These are phyloP conservation scores for Populus euphratica DNA, from an alignment of 345 rosid species.

Conservation along the genomic window DNA sequence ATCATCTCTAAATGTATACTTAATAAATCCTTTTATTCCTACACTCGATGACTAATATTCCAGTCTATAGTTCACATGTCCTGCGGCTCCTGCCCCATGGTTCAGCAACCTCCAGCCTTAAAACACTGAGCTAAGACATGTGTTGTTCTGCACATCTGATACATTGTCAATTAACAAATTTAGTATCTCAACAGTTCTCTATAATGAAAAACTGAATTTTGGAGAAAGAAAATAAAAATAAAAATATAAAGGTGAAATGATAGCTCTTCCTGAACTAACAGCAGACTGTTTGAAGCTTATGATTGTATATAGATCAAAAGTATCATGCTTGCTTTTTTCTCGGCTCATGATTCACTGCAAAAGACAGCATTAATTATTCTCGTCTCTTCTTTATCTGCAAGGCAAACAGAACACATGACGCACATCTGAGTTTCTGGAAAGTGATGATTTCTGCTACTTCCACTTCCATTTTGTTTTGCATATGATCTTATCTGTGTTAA, in stretches of 20 bases:
- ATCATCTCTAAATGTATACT: background rate
- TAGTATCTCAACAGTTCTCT: background rate
- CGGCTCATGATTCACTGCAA: slow-evolving; percentile 20
- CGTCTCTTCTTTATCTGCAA: background rate
- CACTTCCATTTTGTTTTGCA: background rate
- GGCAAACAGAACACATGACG: slow-evolving; percentile 10
- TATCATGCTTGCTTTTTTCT: background rate
- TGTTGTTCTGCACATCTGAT: background rate
- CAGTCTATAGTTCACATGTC: background rate
- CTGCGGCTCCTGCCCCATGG: background rate
- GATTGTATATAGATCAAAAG: background rate
- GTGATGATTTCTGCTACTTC: slow-evolving; percentile 13
- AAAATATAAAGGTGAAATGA: background rate
- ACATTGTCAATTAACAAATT: too few relatives aligned
- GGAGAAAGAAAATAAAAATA: background rate
- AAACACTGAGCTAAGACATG: background rate
- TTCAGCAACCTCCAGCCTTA: background rate
- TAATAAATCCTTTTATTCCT: background rate
- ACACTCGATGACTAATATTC: background rate
- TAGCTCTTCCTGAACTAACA: background rate
- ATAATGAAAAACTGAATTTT: background rate
- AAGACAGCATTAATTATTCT: background rate
- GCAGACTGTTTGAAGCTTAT: too few relatives aligned
- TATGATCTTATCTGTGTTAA: background rate
- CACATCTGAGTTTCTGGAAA: background rate